Base-by-base conservation (phyloP, 805 yeast species). In the Hyphopichia homilentoma region DNA sequence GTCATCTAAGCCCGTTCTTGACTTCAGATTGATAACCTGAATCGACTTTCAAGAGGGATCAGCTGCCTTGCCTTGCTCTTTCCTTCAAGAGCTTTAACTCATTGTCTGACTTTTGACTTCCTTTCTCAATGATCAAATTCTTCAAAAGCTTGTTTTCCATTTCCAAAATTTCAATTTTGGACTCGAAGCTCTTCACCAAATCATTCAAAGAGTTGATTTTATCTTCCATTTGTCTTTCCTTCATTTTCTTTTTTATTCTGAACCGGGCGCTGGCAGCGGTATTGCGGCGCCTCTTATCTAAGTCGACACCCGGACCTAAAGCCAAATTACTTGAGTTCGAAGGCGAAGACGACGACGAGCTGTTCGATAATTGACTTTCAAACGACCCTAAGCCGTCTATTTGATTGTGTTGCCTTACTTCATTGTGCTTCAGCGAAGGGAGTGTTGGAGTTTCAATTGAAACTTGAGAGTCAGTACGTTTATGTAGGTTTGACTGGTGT, bases 211-310 rank as follows among this genome's bases (percentile, higher is more conserved):
- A 52, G 25, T 47, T 48, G 13, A 76, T 64, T 27, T 59, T 66
- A 27, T 57, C 59, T 43, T 75, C 80, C 79, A 79, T 71, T 47
- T 76, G 76, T 44, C 68, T 70, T 43, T 77, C 82, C 49, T 66
- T 75, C 40, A 70, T 47, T 50, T 77, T 78, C 65, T 77, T 77
- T 56, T 79, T 79, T 27, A 74, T 62, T 42, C 85, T 57, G 54
- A 79, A 79, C 32, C 83, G 57, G 0, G 84, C 84, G 27, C 78
- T 70, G 0, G 86, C 86, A 4, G 78, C 77, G 2, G 84, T 76
- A 48, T 77, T 78, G 40, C 82, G 61, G 36, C 73, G 61, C 40
- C 79, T 64, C 47, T 77, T 78, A 39, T 76, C 81, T 19, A 52
- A 35, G 22, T 60, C 66, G 12, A 20, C 26, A 14, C 14, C 16